A percentile compares a stretch with the other conserved stretches of the same genome.
Conservation (phyloP, 1,139 yeast genomes). For the Nakaseomyces uthaithaninus region DNA sequence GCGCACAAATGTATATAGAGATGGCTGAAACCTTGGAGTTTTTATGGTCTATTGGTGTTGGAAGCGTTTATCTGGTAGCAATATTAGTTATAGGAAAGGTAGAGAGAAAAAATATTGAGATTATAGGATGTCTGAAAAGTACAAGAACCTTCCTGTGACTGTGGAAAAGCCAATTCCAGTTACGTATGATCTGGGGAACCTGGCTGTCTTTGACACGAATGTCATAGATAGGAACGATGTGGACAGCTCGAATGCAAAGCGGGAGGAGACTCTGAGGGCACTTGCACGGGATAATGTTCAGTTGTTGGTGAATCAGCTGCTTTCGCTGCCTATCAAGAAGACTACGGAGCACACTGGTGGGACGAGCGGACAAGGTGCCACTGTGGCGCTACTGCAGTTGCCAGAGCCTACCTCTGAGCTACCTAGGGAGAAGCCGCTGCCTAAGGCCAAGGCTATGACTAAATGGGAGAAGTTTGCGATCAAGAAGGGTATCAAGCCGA, state of each 20-base stretch:
- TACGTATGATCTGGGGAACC: conserved; percentile 75
- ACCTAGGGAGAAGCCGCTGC: conserved; percentile 94
- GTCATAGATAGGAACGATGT: conserved; percentile 61
- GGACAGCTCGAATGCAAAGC: conserved; percentile 41
- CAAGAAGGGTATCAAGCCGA: conserved; percentile 87
- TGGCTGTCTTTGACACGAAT: conserved; percentile 78
- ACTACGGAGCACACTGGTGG: conserved; percentile 65
- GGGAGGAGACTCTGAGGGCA: conserved; percentile 57
- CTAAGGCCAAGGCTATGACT: conserved; percentile 84
- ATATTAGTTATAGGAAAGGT: neutral
- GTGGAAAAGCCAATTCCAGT: conserved; percentile 88
- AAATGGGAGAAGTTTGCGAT: conserved; percentile 97
- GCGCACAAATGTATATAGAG: no score
- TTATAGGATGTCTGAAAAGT: conserved; percentile 17
- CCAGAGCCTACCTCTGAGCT: conserved; percentile 78
- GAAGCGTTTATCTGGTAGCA: neutral
- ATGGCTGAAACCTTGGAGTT: no score
- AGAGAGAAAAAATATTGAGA: conserved; percentile 1
- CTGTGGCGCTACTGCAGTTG: conserved; percentile 73
- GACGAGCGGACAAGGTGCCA: conserved; percentile 54
- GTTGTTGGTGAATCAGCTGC: conserved; percentile 77
- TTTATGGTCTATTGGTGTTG: no score
- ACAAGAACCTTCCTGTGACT: conserved; percentile 48
- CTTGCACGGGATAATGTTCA: conserved; percentile 92
- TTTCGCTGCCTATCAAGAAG: conserved; percentile 79